These are phyloP conservation scores for Stachybotrys chlorohalonatus DNA, from an alignment of 2,329 filamentous ascomycete species.

Conservation along the genomic window DNA sequence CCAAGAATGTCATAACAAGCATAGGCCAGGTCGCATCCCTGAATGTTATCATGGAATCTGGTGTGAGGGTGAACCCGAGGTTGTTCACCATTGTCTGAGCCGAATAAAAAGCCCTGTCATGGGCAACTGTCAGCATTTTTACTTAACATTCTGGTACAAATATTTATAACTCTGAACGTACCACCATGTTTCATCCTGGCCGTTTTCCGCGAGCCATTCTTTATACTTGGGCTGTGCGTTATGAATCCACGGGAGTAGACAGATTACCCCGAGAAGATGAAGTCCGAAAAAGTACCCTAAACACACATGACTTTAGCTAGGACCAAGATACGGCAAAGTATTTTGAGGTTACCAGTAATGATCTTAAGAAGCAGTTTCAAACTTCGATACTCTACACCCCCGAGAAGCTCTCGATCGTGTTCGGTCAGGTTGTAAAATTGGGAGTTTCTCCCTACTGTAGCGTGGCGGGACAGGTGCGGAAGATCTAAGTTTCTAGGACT, in stretches of 20 bases:
- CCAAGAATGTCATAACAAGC: conserved; percentile 37
- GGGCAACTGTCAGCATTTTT: too few relatives aligned
- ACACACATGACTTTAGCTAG: neutral
- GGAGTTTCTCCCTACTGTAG: conserved; percentile 35
- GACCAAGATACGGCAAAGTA: rapidly evolving
- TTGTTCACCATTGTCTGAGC: conserved; percentile 43
- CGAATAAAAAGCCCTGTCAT: conserved; percentile 35
- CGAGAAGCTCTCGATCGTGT: conserved; percentile 31
- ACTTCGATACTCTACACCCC: conserved; percentile 42
- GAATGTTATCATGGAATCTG: conserved; percentile 44
- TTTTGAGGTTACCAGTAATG: conserved; percentile 20
- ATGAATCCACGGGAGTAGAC: conserved; percentile 38
- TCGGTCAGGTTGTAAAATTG: conserved; percentile 32
- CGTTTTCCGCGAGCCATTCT: conserved; percentile 26
- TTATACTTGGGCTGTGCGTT: conserved; percentile 28
- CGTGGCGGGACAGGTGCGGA: conserved; percentile 29
- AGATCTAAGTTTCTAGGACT: conserved; percentile 9
- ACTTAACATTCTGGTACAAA: too few relatives aligned
- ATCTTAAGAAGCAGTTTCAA: conserved; percentile 40
- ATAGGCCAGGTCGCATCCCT: conserved; percentile 31
- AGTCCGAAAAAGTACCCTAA: conserved; percentile 35
- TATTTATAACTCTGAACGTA: conserved; percentile 15
- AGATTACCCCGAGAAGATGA: conserved; percentile 35
- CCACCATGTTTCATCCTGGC: conserved; percentile 37
- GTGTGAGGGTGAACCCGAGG: conserved; percentile 43